phyloP scores from a whole-genome alignment of 345 rosid genomes.

The Cardiospermum halicacabum region DNA sequence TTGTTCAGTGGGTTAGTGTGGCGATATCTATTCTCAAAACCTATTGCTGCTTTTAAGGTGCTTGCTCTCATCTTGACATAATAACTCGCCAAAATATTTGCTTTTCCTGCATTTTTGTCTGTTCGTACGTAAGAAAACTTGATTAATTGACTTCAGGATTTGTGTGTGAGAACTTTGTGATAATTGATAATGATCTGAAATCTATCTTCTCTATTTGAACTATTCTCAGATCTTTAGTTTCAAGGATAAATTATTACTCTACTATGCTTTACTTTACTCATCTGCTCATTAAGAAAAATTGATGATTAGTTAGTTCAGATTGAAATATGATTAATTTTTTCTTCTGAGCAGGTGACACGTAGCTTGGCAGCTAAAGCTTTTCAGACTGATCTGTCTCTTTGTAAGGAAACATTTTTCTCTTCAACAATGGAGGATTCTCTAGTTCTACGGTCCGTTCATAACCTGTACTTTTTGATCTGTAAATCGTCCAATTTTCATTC shows the following conservation, averaged over 20 bases:
- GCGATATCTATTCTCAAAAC: conserved; percentile 87
- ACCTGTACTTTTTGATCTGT: conserved; percentile 6
- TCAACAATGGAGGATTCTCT: conserved; percentile 68
- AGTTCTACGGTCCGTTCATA: conserved; percentile 52
- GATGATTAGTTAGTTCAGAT: not conserved
- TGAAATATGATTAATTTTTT: conserved; percentile 2
- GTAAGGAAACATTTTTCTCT: conserved; percentile 84
- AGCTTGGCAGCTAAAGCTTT: conserved; percentile 91
- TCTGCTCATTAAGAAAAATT: not conserved
- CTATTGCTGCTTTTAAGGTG: conserved; percentile 86
- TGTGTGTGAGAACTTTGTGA: not conserved
- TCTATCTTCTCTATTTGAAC: not conserved
- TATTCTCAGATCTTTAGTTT: not conserved
- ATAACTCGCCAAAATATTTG: not conserved
- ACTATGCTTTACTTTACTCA: not conserved
- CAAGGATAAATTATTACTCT: conserved; percentile 2
- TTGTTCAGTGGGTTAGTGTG: conserved; percentile 68
- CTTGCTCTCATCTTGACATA: conserved; percentile 1
- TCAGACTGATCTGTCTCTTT: conserved; percentile 75
- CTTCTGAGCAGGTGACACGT: conserved; percentile 57
- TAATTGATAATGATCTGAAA: not conserved
- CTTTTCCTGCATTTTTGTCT: not conserved
- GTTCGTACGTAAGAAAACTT: not conserved
- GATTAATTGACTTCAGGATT: conserved; percentile 1
- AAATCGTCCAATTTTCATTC: conserved; percentile 5